Conservation (phyloP, 257 asterid species). For the Ballota nigra region DNA sequence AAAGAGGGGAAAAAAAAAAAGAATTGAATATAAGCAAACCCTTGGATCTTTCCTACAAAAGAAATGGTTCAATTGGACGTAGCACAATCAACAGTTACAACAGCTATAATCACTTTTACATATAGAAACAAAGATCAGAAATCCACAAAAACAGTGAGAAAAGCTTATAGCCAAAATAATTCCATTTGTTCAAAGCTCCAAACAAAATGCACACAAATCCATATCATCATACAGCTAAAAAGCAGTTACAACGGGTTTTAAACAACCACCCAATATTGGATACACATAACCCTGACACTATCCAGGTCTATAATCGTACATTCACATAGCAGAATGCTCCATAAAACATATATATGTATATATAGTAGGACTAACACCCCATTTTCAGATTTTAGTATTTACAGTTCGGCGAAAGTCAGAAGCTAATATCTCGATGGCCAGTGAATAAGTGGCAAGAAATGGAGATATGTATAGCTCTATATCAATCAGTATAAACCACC, state of each 20-base stretch:
- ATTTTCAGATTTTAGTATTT: slow-evolving; percentile 42
- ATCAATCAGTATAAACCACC: slow-evolving; percentile 43
- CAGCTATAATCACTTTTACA: too few species aligned
- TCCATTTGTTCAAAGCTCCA: slow-evolving; percentile 23
- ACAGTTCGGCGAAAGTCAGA: slow-evolving; percentile 50
- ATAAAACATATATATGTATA: slow-evolving; percentile 16
- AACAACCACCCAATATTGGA: slow-evolving; percentile 19
- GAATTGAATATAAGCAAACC: too few species aligned
- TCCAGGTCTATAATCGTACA: slow-evolving; percentile 20
- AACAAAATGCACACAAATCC: slow-evolving; percentile 24
- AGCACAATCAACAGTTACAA: too few species aligned
- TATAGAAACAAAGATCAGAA: neutral
- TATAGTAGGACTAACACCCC: slow-evolving; percentile 41
- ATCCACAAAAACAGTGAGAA: neutral
- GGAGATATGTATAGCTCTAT: slow-evolving; percentile 35
- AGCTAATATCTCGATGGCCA: slow-evolving; percentile 42
- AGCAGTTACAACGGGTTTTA: slow-evolving; percentile 21
- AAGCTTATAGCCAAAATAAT: too few species aligned
- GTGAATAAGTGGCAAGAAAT: slow-evolving; percentile 46
- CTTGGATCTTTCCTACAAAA: too few species aligned
- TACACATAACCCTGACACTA: slow-evolving; percentile 27
- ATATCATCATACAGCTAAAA: slow-evolving; percentile 15
- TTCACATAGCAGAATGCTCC: slow-evolving; percentile 24
- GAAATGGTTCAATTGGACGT: too few species aligned
- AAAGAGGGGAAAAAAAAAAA: too few species aligned